Base-by-base conservation (phyloP, 768 basidiomycete genomes). In the Termitomyces sp. region DNA sequence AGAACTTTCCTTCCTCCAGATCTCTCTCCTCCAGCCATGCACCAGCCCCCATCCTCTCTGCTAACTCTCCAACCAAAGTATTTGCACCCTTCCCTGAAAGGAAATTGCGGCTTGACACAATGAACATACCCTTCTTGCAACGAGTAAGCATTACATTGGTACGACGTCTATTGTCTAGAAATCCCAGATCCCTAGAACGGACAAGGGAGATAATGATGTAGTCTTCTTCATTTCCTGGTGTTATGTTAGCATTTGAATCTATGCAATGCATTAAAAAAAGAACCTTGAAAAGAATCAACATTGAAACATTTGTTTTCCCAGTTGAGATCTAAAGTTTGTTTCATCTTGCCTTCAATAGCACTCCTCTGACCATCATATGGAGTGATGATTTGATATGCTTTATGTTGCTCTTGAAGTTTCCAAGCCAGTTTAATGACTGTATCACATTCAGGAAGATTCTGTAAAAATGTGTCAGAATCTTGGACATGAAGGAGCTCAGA, bases 61-160 rank as follows among this genome's bases (percentile, higher is more conserved):
- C 64, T 62, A 84, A 66, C 22, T 72, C 62, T 5, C 80, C 81
- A 59, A 79, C 79, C 57, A 84, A 65, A 36, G 77, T 78, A 5
- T 68, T 62, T n/a, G 72, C 68, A 51, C 83, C 90, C 65, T 70
- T 65, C 10, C 80, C 79, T n/a, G 66, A 62, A 40, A 93, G 73
- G 66, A 93, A 93, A 18, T 73, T 72, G 61, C 75, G 74, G 64
- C 77, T 89, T 22, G 86, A 78, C 52, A 87, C 75, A 63, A 94
- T 87, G 57, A 85, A 84, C 90, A 93, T 93, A 32, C 85, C 87
- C 50, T 72, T 77, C 68, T 88, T 87, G 78, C 87, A 91, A 37
- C 92, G 82, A 47, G 85, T 87, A 8, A 93, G 84, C 90, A 94
- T 92, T 57, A 94, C 91, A 85, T 94, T 93, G 53, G 88, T 87